Evolutionary conservation across 345 rosid genomes (phyloP), one percentile per base, ranked within the genome.

Genomic region (Pugionium dolabratum): DNA sequence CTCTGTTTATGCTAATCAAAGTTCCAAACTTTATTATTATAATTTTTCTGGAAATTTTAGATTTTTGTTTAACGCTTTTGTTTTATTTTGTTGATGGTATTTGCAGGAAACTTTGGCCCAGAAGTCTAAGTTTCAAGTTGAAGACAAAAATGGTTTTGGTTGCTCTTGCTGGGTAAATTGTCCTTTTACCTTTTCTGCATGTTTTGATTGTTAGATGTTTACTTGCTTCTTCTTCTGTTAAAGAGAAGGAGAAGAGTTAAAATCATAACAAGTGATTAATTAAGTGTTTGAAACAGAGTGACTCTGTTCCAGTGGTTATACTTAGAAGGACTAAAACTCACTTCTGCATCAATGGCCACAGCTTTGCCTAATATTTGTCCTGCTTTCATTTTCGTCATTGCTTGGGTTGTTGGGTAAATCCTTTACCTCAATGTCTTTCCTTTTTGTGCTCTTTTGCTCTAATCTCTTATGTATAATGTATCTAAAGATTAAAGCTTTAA

Each of bases 301-400:
- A 76, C 93, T 36, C 46, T 90, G 70, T 94, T 88, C 72, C 99
- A 94, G 66, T 66, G 82, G 42, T 65, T 90, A 32, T 86, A 78
- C 72, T 80, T 94, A 25, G 71, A 88, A 72, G 96, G 99, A 51
- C 84, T 94, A 56, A 70, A 84, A 67, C 78, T 82, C 33, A 91
- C 99, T 2, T 91, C 97, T 44, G 93, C 99, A 26, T 85, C 96
- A 62, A 60, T 88, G 77, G 99, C 97, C 6, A 90, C 96, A 40
- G 93, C 97, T 48, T 88, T 94, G 99, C 95, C 91, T 34, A 94
- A 90, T 76, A 88, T 94, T 26, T 86, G 87, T 72, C 99, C 97
- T 0, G 97, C 87, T 36, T 73, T 94, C 32, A 88, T 94, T 59
- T 94, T 94, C 57, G 55, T 83, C 58, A 94, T 91, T 39, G 97